Base-by-base conservation (phyloP, 768 basidiomycete species). In the Lactifluus subvellereus region DNA sequence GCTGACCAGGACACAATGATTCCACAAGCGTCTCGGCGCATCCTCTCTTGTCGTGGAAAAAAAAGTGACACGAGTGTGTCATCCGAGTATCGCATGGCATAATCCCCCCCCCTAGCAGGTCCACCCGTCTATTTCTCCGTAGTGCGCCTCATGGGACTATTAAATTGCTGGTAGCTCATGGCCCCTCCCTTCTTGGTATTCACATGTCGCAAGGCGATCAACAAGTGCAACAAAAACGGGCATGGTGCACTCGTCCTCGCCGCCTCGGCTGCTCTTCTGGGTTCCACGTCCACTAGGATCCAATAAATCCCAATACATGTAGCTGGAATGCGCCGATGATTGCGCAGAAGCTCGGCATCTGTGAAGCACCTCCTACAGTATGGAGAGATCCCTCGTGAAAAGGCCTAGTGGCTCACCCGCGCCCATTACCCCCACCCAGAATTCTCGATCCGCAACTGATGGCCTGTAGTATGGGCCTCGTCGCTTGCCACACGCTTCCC, bases 151-250 rank as follows among this genome's bases (percentile, higher is more conserved):
- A 38, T 64, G 58, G 57, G 42, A 33, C 47, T 45, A 42, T 59
- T 37, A n/a, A 49, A 54, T 64, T 51, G 40, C 33, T 42, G 30
- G 47, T 30, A 42, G 38, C 53, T 54, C 27, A 52, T 50, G 22
- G n/a, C 47, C 9, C 20, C n/a, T 6, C 47, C 57, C 33, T 54
- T 33, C 38, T 35, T 20, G 48, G n/a, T 35, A 55, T 64, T 64
- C 62, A 64, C 62, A 59, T 64, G 62, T 50, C 30, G 20, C 53
- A 22, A 49, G 52, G 62, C 45, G 35, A 27, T 22, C 7, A 38
- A 47, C 49, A 51, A 11, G 10, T 16, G 8, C 18, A 51, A 64
- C 48, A 50, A 48, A 59, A 59, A 37, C 18, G 40, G 62, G 40
- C 47, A 50, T 20, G 62, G 53, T 48, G 48, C 22, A 49, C 42